Evolutionary conservation across 257 asterid genomes (phyloP), one percentile per base, ranked within the genome.

Genomic region (Capsicum rhomboideum): DNA sequence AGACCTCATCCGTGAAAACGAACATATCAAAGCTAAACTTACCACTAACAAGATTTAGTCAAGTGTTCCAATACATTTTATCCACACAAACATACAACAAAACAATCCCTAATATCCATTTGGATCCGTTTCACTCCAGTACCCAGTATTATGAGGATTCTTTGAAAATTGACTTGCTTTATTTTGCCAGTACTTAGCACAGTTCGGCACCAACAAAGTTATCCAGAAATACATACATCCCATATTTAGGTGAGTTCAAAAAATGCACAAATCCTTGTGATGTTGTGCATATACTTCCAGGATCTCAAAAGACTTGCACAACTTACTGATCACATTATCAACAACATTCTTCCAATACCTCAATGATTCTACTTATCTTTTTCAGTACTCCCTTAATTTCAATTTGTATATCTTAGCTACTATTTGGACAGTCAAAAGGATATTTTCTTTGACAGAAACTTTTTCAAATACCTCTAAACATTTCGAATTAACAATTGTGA

Each of bases 1-100:
- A 75, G 86, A 74, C 85, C 96, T 93, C 99, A 97, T 95, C 84
- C 97, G 95, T 68, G 96, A 83, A 85, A 97, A 97, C 0, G 99
- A 95, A 82, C 89, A 92, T 78, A 97, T 80, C 90, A 97, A 83
- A 4, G 97, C 92, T 95, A 97, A 87, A 86, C 92, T 90, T 29
- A 95, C 93, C 99, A 95, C 99, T 97, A 79, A 14, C 16, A 74
- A 83, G 40, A 63, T 83, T 72, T 42, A 81, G 94, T 93, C 90
- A 97, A 95, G 98, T 80, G 85, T 29, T 74, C 85, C 88, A 86
- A 28, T 34, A 10, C 61, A 26, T 44, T 56, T 68, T 66, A 29
- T 29, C 21, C 17, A 42, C 80, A 44, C 28, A 44, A 72, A 72
- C 79, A 72, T 44, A 72, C 34, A 72, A 44, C 26, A 61, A 26